These are phyloP conservation scores for Penicillium longicatenatum DNA, from an alignment of 495 filamentous ascomycete genomes.

Conservation along the genomic window DNA sequence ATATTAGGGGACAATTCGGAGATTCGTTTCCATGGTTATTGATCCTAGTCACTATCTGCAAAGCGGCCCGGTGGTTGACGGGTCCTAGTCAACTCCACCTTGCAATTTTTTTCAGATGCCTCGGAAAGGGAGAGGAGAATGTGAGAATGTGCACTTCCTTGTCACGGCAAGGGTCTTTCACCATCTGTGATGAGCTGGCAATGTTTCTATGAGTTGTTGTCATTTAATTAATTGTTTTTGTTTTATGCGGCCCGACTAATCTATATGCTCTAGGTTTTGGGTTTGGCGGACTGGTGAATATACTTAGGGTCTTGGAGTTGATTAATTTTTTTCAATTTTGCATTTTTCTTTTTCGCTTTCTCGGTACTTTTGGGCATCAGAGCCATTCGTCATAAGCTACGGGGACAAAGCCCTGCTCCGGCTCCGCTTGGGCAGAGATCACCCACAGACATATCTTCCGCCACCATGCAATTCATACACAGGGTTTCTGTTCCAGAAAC, in stretches of 20 bases:
- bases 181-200: conserved; percentile 41
- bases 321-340: background rate
- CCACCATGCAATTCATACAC: conserved; percentile 21
- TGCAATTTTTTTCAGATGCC: background rate
- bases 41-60: background rate
- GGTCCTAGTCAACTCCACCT: background rate
- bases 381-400: conserved; percentile 14
- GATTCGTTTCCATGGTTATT: background rate
- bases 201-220: background rate
- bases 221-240: conserved; percentile 2
- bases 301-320: background rate
- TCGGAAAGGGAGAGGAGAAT: background rate
- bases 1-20: background rate
- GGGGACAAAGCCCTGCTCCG: conserved; percentile 14
- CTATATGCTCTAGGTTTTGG: background rate
- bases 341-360: background rate
- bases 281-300: background rate
- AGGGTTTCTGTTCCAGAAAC: conserved; percentile 27
- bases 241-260: conserved; percentile 15
- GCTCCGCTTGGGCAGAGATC: conserved; percentile 23
- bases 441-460: conserved; percentile 9
- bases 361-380: conserved; percentile 15
- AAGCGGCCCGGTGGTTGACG: background rate
- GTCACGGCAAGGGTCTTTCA: conserved; percentile 1
- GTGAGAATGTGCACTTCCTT: conserved; percentile 2